A percentile compares a stretch with the other conserved stretches of the same genome.
Evolutionary conservation across 345 rosid genomes (phyloP).

Genomic region (Salix exigua): DNA sequence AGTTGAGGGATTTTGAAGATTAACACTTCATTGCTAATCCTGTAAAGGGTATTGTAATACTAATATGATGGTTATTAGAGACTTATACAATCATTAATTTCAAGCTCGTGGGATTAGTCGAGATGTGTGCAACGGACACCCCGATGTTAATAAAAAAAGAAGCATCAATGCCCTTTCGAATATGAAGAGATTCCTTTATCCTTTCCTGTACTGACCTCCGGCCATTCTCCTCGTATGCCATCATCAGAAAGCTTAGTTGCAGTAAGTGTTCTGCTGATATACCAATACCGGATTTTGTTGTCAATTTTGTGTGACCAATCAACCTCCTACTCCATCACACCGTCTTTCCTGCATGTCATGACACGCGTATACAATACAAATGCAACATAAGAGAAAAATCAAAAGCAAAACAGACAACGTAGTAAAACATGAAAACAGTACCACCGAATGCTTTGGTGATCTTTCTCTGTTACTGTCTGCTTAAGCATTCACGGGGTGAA

Average conservation of each 20-base stretch:
- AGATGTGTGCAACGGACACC: too few species aligned
- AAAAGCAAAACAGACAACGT: neutral
- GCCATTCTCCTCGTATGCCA: conserved; percentile 8
- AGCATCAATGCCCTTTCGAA: conserved; percentile 3
- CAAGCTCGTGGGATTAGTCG: fast-evolving
- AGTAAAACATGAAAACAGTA: neutral
- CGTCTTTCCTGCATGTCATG: neutral
- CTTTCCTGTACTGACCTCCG: neutral
- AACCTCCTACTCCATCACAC: conserved; percentile 15
- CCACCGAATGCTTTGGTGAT: neutral
- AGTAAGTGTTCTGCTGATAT: conserved; percentile 5
- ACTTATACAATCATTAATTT: too few species aligned
- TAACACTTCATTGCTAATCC: too few species aligned
- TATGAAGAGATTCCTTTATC: neutral
- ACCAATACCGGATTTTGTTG: neutral
- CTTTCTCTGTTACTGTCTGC: neutral
- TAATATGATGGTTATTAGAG: too few species aligned
- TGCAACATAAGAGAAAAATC: too few species aligned
- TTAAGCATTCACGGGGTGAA: neutral
- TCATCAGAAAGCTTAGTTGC: neutral
- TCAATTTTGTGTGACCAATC: conserved; percentile 7
- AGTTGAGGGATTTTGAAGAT: too few species aligned
- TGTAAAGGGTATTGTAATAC: too few species aligned
- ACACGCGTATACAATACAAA: neutral
- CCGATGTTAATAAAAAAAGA: too few species aligned